Evolutionary conservation across 2,329 filamentous ascomycete species (phyloP).

Genomic region (Laburnicola sp.): DNA sequence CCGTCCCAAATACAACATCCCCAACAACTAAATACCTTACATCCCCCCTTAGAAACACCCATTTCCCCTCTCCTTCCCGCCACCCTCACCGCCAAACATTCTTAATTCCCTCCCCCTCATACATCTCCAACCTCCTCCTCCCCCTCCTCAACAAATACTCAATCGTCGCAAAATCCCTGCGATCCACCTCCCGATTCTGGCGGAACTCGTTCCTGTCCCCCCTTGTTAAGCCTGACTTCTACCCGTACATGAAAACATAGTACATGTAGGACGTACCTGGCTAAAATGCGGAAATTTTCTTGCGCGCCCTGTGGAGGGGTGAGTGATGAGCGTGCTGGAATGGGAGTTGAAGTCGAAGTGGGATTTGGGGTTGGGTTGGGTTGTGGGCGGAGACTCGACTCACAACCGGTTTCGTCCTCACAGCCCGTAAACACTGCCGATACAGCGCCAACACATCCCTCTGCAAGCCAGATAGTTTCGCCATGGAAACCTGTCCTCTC

Average conservation of each 20-base stretch:
- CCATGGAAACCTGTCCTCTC: constrained; percentile 23
- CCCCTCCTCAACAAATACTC: constrained; percentile 86
- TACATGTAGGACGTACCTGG: constrained; percentile 53
- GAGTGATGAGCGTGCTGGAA: constrained; percentile 32
- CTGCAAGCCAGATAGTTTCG: constrained; percentile 80
- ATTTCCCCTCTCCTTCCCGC: no score
- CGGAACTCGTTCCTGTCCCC: constrained; percentile 71
- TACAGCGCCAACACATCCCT: constrained; percentile 86
- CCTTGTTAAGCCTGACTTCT: background rate
- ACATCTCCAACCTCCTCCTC: constrained; percentile 76
- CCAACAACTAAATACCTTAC: no score
- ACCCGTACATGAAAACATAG: background rate
- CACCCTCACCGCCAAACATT: constrained; percentile 58
- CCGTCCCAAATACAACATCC: no score
- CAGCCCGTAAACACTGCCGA: constrained; percentile 79
- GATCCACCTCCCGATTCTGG: constrained; percentile 68
- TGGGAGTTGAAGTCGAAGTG: background rate
- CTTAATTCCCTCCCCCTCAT: constrained; percentile 77
- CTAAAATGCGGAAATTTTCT: constrained; percentile 65
- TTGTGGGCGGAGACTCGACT: constrained; percentile 23
- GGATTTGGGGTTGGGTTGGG: no score
- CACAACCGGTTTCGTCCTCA: constrained; percentile 77
- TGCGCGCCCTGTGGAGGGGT: constrained; percentile 54
- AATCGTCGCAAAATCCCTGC: constrained; percentile 82
- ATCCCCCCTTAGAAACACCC: no score